Evolutionary conservation across 1,284 basidiomycete species (phyloP), one percentile per base, ranked within the genome.

Genomic region (Omphalotus olearius): DNA sequence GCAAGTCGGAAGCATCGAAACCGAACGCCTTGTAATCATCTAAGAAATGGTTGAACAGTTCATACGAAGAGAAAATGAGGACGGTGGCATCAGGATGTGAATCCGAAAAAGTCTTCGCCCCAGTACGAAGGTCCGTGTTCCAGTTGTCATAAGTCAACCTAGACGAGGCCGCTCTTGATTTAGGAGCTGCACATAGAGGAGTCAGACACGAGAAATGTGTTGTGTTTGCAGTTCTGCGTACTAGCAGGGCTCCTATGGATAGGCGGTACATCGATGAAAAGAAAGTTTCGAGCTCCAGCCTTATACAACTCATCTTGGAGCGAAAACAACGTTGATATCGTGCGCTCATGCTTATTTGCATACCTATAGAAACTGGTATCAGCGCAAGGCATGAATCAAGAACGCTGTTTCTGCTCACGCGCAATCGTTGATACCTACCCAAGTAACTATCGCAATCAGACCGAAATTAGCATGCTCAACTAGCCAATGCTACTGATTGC

Each of bases 341-440:
- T 55, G 26, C 51, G 33, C 23, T 46, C 57, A 54, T 64, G 57
- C 23, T 62, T 53, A 16, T 18, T 25, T 36, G 53, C 39, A 44
- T 48, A 60, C 49, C 66, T 62, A 42, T 4, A 26, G 5, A 28
- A 26, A 17, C 17, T 14, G 45, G 45, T 52, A 41, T 54, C 28
- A 37, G 11, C 36, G 55, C 48, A 59, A 23, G 11, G 3, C 11
- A 16, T 37, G 3, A 45, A 26, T 18, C 30, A 5, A 26, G 14
- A 26, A 28, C 30, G 47, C 41, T 26, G n/a, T 4, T 26, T 18
- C 44, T n/a, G 62, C 73, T 52, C 60, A 81, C 76, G 68, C 78
- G 66, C 76, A 76, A 62, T 85, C 82, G 56, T 85, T 85, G 48
- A 84, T 82, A 0, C 83, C 82, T 52, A 83, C 66, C 81, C 81